phyloP scores from a whole-genome alignment of 176 grass and related monocot genomes.

The Microstegium vimineum region DNA sequence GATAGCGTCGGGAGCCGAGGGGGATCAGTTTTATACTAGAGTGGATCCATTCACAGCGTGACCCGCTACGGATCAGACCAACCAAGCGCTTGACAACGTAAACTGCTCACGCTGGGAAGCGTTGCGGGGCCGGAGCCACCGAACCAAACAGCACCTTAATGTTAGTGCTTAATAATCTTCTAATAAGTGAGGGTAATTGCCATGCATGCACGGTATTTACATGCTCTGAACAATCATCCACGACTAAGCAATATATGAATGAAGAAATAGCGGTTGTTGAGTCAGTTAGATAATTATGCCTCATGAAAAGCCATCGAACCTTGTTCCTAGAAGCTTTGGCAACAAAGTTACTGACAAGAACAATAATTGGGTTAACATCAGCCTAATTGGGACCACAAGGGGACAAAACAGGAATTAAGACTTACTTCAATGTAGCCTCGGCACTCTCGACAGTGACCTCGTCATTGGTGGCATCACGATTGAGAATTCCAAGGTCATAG shows the following conservation, averaged over 20 bases:
- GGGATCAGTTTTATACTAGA: too few species aligned
- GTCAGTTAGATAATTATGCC: not conserved
- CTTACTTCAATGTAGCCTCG: conserved; percentile 86
- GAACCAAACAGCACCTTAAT: too few species aligned
- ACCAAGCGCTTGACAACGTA: too few species aligned
- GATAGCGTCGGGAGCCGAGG: too few species aligned
- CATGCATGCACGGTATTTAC: not conserved
- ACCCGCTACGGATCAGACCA: too few species aligned
- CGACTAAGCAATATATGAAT: not conserved
- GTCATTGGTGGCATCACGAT: conserved; percentile 84
- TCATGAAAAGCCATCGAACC: not conserved
- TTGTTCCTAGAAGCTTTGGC: not conserved
- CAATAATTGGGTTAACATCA: not conserved
- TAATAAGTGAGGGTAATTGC: not conserved
- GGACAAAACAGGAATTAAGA: not conserved
- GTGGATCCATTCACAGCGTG: too few species aligned
- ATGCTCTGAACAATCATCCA: not conserved
- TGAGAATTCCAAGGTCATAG: conserved; percentile 86
- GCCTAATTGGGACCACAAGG: not conserved
- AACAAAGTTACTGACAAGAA: not conserved
- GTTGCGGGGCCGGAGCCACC: too few species aligned
- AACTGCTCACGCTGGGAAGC: too few species aligned
- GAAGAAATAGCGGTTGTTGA: not conserved
- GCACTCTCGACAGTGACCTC: conserved; percentile 85
- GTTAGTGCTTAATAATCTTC: not conserved